phyloP scores from a whole-genome alignment of 1,139 yeast species.

The Pneumocystis oryctolagi region DNA sequence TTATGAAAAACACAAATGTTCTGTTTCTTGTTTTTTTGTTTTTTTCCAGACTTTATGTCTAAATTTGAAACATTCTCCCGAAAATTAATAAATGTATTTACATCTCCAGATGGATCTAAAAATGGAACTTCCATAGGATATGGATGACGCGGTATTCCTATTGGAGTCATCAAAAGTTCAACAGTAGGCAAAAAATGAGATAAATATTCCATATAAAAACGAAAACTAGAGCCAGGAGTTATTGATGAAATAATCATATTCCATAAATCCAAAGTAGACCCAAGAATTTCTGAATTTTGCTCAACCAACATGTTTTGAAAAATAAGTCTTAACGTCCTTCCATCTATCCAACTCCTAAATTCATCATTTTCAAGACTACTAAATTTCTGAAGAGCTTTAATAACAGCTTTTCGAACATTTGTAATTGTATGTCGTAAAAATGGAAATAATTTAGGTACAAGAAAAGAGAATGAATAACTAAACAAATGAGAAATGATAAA shows the following conservation, averaged over 20 bases:
- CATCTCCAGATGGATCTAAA: conserved; percentile 32
- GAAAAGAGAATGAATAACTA: conserved; percentile 42
- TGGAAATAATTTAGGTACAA: conserved; percentile 87
- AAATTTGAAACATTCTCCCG: conserved; percentile 11
- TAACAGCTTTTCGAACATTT: conserved; percentile 77
- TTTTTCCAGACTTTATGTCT: conserved; percentile 13
- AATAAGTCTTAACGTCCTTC: conserved; percentile 53
- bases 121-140: conserved; percentile 61
- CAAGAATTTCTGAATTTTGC: conserved; percentile 61
- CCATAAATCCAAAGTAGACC: conserved; percentile 52
- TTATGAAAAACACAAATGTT: conserved; percentile 27
- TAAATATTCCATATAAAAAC: conserved; percentile 9
- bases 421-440: conserved; percentile 87
- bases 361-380: conserved; percentile 50
- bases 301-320: conserved; percentile 83
- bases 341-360: conserved; percentile 55
- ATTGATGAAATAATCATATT: conserved; percentile 26
- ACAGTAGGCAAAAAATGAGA: conserved; percentile 47
- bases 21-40: conserved; percentile 17
- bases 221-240: not conserved
- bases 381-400: conserved; percentile 68
- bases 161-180: conserved; percentile 73
- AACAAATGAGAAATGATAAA: conserved; percentile 20
- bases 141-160: conserved; percentile 81
- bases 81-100: conserved; percentile 56